A percentile compares a stretch with the other conserved stretches of the same genome.
Evolutionary conservation across 2,329 filamentous ascomycete species (phyloP).

Genomic region (Cladophialophora exuberans): DNA sequence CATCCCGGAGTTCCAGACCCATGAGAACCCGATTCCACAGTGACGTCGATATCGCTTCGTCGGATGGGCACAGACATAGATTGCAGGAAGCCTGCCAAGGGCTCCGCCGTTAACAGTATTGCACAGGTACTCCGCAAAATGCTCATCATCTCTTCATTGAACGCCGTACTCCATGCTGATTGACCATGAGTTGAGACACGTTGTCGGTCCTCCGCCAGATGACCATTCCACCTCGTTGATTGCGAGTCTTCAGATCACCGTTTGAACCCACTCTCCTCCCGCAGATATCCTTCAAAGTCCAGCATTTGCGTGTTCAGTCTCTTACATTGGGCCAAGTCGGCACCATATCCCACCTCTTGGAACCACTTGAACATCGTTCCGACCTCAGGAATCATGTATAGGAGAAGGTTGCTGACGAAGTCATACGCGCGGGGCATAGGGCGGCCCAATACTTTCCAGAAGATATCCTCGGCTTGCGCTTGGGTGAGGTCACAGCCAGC

Average conservation of each 20-base stretch:
- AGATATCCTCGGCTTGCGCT: constrained; percentile 49
- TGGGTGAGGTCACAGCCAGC: constrained; percentile 58
- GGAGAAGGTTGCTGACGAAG: constrained; percentile 25
- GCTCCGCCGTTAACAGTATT: too few relatives aligned
- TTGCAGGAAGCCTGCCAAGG: constrained; percentile 7
- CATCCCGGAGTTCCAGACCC: background rate
- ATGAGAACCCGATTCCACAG: too few relatives aligned
- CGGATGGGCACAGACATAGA: background rate
- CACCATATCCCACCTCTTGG: constrained; percentile 50
- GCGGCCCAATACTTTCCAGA: constrained; percentile 51
- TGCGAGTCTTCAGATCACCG: constrained; percentile 15
- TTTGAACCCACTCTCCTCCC: constrained; percentile 49
- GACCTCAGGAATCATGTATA: constrained; percentile 40
- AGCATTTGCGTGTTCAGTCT: constrained; percentile 50
- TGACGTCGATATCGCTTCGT: constrained; percentile 1
- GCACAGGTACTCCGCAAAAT: too few relatives aligned
- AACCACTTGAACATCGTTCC: constrained; percentile 58
- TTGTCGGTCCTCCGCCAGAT: background rate
- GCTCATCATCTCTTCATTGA: background rate
- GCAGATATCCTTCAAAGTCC: constrained; percentile 54
- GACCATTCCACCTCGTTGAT: background rate
- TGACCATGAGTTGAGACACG: constrained; percentile 3
- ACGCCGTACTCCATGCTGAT: constrained; percentile 11
- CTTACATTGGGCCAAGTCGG: constrained; percentile 49
- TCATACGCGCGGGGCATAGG: constrained; percentile 43